Percentiles rank a stretch among this genome's conserved stretches.
Conservation (phyloP, 176 grass and related monocot genomes). For the Echinochloa phyllopogon region DNA sequence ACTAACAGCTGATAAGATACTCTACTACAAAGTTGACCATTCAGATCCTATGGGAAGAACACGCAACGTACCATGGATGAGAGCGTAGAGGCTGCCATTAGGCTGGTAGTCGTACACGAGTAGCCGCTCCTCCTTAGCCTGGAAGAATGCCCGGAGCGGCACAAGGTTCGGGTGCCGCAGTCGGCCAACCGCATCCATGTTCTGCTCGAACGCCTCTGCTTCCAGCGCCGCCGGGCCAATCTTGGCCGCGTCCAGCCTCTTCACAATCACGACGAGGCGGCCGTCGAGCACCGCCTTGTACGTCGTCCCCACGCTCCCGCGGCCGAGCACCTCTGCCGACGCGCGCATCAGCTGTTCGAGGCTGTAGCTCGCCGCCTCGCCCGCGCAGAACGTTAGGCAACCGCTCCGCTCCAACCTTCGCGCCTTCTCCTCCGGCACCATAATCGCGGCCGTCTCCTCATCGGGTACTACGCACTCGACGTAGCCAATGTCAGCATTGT, state of each 20-base stretch:
- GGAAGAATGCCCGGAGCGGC: slow-evolving; percentile 80
- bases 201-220: slow-evolving; percentile 79
- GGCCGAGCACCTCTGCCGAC: slow-evolving; percentile 90
- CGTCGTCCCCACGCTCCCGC: slow-evolving; percentile 81
- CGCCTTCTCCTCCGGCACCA: slow-evolving; percentile 83
- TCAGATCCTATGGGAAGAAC: background rate
- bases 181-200: slow-evolving; percentile 90
- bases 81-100: slow-evolving; percentile 87
- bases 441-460: slow-evolving; percentile 71
- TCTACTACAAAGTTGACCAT: background rate
- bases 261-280: slow-evolving; percentile 74
- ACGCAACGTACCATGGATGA: slow-evolving; percentile 65
- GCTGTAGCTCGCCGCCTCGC: slow-evolving; percentile 72
- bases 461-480: slow-evolving; percentile 54
- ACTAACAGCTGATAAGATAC: background rate
- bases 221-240: slow-evolving; percentile 58
- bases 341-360: slow-evolving; percentile 96
- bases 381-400: slow-evolving; percentile 84
- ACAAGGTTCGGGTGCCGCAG: slow-evolving; percentile 92
- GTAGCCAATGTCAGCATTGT: slow-evolving; percentile 45
- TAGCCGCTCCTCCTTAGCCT: slow-evolving; percentile 94
- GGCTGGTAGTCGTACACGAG: slow-evolving; percentile 98
- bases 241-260: slow-evolving; percentile 80
- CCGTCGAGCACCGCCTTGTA: slow-evolving; percentile 89
- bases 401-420: slow-evolving; percentile 79